Percentiles rank a stretch among this genome's conserved stretches.
phyloP scores from a whole-genome alignment of 345 rosid species.

The Psidium friedrichsthalianum region DNA sequence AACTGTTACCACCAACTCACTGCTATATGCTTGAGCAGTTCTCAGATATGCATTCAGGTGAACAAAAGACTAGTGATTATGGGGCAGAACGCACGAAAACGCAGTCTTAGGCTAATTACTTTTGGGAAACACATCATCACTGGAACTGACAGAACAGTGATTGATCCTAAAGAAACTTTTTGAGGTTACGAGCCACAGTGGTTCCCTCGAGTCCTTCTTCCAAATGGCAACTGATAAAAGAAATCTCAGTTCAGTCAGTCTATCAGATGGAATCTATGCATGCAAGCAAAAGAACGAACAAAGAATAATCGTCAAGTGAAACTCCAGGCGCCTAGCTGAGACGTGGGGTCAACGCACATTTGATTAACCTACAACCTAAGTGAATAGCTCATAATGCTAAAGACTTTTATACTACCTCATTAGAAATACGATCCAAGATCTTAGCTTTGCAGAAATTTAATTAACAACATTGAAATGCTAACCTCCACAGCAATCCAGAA shows the following conservation, averaged over 20 bases:
- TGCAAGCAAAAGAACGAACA: neutral
- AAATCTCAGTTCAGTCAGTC: neutral
- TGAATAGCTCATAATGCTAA: neutral
- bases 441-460: neutral
- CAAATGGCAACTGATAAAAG: slow-evolving; percentile 28
- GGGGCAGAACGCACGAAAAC: neutral
- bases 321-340: neutral
- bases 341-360: neutral
- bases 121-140: slow-evolving; percentile 38
- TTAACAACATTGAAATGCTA: neutral
- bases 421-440: neutral
- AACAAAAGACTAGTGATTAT: neutral
- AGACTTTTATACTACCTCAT: neutral
- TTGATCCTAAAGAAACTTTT: slow-evolving; percentile 38
- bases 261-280: neutral
- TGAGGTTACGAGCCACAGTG: slow-evolving; percentile 46
- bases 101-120: slow-evolving; percentile 2
- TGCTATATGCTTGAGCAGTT: neutral
- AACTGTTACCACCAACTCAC: neutral
- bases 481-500: slow-evolving; percentile 60
- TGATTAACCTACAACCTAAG: neutral
- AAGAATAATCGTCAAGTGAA: neutral
- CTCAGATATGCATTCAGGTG: neutral
- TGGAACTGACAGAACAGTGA: slow-evolving; percentile 43
- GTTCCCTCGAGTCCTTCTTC: slow-evolving; percentile 62